Base-by-base conservation (phyloP, 768 basidiomycete genomes). In the Boletus fagicola region DNA sequence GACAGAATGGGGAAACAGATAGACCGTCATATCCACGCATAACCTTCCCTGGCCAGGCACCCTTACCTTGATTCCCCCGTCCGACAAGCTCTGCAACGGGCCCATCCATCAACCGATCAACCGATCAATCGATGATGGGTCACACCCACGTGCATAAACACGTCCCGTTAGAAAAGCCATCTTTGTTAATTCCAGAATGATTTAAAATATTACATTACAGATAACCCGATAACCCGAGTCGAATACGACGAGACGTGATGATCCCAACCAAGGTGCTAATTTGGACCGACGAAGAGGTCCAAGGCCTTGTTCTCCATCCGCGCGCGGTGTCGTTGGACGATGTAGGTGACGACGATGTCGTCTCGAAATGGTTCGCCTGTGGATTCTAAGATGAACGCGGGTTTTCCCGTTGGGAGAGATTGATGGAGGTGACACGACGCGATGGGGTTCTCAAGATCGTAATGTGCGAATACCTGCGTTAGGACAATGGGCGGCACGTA, bases 311-410 rank as follows among this genome's bases (percentile, higher is more conserved):
- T 62, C 45, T 73, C 69, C 59, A 68, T 33, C 40, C 38, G 56
- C 2, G 66, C 26, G 28, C 70, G 65, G 31, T 69, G 59, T 53
- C 61, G 65, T 26, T 72, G 72, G 13, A 72, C 35, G 26, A 69
- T 44, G 53, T 73, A 72, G 10, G 61, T 64, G 16, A 73, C 56
- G 13, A 68, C 53, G 38, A 73, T 60, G 8, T 69, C 72, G n/a
- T 72, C 72, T 26, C 70, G 57, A 13, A 72, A 54, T 5, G 66
- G 66, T 51, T 72, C 70, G 3, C 64, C 66, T 16, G 42, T 28
- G 8, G 58, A 56, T 33, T 69, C 62, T 16, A 73, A 46, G 28
- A 66, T 13, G 30, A 72, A 55, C 2, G 65, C 67, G 0, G 68
- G 72, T 24, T 58, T 54, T 18, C n/a, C 28, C 1, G 13, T 18